Base-by-base conservation (phyloP, 2,329 filamentous ascomycete genomes). In the Aspergillus sojae region DNA sequence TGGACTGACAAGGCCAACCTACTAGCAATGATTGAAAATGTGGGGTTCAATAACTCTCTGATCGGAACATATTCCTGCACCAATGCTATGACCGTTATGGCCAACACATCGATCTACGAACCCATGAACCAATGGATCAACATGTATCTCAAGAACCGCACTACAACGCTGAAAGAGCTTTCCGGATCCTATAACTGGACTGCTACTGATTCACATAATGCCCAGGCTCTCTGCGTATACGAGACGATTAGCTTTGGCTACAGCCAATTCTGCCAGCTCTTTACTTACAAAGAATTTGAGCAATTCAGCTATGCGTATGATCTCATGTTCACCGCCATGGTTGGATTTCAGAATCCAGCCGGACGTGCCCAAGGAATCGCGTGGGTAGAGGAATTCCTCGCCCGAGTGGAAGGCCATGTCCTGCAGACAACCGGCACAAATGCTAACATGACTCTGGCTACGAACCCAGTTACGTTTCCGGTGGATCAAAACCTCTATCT, bases 161-260 rank as follows among this genome's bases (percentile, higher is more conserved):
- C 87, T 11, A 75, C 81, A 21, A 85, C 90, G 3, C 83, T 93
- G 59, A 81, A 84, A 34, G 75, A 79, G 5, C 78, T 88, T 76
- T 81, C 88, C 0, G 75, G 83, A 1, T 82, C 81, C 23, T 84
- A 88, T 72, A 85, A 89, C 60, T 92, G 90, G 88, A 89, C 86
- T 1, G 72, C 86, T 4, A 76, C 82, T 3, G 88, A 91, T 70
- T 85, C 85, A 0, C 91, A 89, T 75, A 86, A 89, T 21, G 88
- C 88, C 0, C 91, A 93, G 75, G 88, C 83, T 3, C 82, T 93
- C 73, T 94, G 91, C 69, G 88, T 91, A 0, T 94, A 93, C 71
- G 91, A 94, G 75, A 92, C 89, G 0, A 85, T 92, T n/a, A 88
- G 89, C 1, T 88, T 90, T 63, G 91, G 91, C 26, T 93, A 88